Conservation (phyloP, 352 stramenopile genomes). For the Pythium aquatile region DNA sequence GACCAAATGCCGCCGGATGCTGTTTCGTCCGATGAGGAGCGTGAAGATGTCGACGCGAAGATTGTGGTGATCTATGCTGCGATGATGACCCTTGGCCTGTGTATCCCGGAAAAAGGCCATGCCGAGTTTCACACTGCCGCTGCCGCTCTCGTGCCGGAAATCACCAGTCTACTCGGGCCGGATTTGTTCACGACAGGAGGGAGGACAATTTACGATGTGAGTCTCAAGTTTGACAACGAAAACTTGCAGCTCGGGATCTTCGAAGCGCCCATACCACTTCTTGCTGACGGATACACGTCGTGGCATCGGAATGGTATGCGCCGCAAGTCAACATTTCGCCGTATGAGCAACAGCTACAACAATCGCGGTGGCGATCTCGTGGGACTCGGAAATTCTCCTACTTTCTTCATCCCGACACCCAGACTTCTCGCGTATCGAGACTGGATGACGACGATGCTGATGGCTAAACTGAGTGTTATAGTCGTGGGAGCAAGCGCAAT, state of each 20-base stretch:
- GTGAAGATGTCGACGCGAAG: conserved; percentile 23
- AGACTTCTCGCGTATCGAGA: conserved; percentile 33
- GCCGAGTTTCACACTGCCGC: conserved; percentile 22
- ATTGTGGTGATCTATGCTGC: conserved; percentile 38
- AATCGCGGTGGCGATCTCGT: background rate
- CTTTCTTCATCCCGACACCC: conserved; percentile 51
- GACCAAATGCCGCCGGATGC: conserved; percentile 28
- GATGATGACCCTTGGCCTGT: conserved; percentile 20
- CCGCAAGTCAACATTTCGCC: conserved; percentile 10
- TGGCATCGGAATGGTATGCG: conserved; percentile 12
- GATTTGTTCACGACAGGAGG: conserved; percentile 3
- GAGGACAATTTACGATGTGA: conserved; percentile 20
- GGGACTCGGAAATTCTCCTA: conserved; percentile 15
- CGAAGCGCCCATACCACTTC: conserved; percentile 1
- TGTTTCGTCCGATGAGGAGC: conserved; percentile 2
- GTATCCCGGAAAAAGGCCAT: conserved; percentile 8
- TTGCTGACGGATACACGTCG: conserved; percentile 7
- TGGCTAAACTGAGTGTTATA: conserved; percentile 44
- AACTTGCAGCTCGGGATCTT: conserved; percentile 7
- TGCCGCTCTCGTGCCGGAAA: conserved; percentile 8
- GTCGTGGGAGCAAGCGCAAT: conserved; percentile 46
- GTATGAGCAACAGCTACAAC: conserved; percentile 4
- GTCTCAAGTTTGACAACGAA: conserved; percentile 16
- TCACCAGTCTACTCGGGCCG: background rate
- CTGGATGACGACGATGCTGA: conserved; percentile 36